A percentile compares a stretch with the other conserved stretches of the same genome.
These are phyloP conservation scores for Nothophytophthora sp. DNA, from an alignment of 352 stramenopile genomes.

Conservation along the genomic window DNA sequence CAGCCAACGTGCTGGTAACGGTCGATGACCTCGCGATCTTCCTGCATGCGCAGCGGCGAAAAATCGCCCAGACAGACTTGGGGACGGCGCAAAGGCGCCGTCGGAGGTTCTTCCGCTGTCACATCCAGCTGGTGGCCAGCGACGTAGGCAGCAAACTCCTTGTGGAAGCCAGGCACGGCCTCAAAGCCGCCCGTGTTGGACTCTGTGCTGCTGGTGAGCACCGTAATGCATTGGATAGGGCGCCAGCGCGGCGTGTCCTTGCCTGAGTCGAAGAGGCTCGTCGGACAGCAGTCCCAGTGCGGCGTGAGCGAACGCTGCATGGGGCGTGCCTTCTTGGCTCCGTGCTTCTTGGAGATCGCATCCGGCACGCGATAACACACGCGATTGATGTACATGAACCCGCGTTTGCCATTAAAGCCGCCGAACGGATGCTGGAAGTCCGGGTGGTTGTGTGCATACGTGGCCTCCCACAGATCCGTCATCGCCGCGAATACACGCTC, in stretches of 20 bases:
- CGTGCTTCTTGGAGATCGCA: slow-evolving; percentile 59
- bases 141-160: slow-evolving; percentile 77
- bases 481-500: slow-evolving; percentile 77
- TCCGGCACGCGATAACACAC: slow-evolving; percentile 83
- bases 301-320: slow-evolving; percentile 89
- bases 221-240: slow-evolving; percentile 89
- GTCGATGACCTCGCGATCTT: slow-evolving; percentile 75
- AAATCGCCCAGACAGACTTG: slow-evolving; percentile 89
- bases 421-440: slow-evolving; percentile 75
- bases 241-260: slow-evolving; percentile 82
- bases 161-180: slow-evolving; percentile 85
- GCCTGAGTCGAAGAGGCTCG: slow-evolving; percentile 63
- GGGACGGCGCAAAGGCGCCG: slow-evolving; percentile 28
- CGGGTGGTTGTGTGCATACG: slow-evolving; percentile 64
- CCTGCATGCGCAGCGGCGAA: slow-evolving; percentile 81
- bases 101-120: slow-evolving; percentile 10
- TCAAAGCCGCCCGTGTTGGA: slow-evolving; percentile 86
- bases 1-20: slow-evolving; percentile 71
- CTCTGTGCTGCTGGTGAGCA: slow-evolving; percentile 71
- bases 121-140: slow-evolving; percentile 16
- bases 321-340: slow-evolving; percentile 63
- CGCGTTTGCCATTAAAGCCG: slow-evolving; percentile 63
- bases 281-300: slow-evolving; percentile 88
- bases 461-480: slow-evolving; percentile 77
- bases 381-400: slow-evolving; percentile 90